Evolutionary conservation across 768 basidiomycete species (phyloP).

Genomic region (Pulveroboletus frians): DNA sequence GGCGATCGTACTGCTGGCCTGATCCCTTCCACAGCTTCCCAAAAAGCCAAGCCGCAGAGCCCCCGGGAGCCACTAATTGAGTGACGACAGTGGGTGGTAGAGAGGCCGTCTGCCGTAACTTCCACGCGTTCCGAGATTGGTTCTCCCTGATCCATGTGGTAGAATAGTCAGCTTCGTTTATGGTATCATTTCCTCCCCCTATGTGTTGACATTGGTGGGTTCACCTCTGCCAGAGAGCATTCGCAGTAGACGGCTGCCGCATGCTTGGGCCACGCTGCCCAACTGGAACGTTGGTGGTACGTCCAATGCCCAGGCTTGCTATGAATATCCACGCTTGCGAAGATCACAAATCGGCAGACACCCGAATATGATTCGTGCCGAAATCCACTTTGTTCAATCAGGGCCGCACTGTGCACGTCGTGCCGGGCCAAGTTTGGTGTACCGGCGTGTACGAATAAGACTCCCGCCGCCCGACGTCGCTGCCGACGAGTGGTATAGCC

Average conservation of each 20-base stretch:
- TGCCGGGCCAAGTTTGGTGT: too few species aligned
- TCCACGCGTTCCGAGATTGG: not conserved
- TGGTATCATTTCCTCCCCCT: not conserved
- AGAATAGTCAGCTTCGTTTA: not conserved
- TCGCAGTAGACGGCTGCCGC: too few species aligned
- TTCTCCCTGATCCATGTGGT: not conserved
- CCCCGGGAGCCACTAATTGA: not conserved
- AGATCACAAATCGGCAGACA: too few species aligned
- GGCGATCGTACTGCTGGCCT: conserved; percentile 42
- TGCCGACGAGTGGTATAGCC: not conserved
- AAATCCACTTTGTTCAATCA: too few species aligned
- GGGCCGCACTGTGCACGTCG: too few species aligned
- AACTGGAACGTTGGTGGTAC: too few species aligned
- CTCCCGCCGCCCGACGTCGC: not conserved
- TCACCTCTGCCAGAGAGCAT: too few species aligned
- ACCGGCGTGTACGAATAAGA: too few species aligned
- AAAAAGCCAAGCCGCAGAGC: not conserved
- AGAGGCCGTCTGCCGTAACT: conserved; percentile 3
- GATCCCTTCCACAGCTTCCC: conserved; percentile 11
- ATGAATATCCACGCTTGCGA: too few species aligned
- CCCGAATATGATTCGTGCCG: too few species aligned
- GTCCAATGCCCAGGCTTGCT: too few species aligned
- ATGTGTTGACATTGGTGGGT: not conserved
- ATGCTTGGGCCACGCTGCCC: too few species aligned
- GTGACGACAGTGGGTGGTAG: not conserved